Percentiles rank a stretch among this genome's conserved stretches.
Conservation (phyloP, 2,329 filamentous ascomycete genomes). For the Xylariaceae sp. region DNA sequence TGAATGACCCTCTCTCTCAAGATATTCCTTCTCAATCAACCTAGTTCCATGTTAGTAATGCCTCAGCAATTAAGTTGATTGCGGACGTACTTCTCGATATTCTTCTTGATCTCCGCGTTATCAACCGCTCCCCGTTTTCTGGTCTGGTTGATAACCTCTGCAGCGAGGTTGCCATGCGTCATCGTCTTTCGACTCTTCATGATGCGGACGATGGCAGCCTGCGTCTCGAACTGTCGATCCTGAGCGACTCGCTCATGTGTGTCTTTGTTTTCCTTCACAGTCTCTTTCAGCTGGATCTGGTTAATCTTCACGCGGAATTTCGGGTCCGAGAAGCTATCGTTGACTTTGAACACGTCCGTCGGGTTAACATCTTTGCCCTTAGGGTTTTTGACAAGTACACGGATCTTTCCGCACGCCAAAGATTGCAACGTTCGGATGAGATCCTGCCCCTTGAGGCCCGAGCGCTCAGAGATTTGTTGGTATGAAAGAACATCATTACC, state of each 20-base stretch:
- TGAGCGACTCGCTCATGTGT: conserved; percentile 86
- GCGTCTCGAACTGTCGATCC: conserved; percentile 92
- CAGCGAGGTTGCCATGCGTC: conserved; percentile 79
- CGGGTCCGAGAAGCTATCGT: conserved; percentile 69
- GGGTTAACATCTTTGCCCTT: conserved; percentile 74
- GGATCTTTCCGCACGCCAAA: conserved; percentile 83
- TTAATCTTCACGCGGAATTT: conserved; percentile 97
- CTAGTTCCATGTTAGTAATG: conserved; percentile 41
- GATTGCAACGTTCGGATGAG: conserved; percentile 90
- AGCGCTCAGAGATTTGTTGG: conserved; percentile 68
- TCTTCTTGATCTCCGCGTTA: conserved; percentile 85
- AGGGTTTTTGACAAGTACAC: conserved; percentile 80
- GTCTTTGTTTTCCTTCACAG: conserved; percentile 87
- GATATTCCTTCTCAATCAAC: conserved; percentile 89
- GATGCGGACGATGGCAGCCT: conserved; percentile 93
- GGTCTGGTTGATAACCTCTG: conserved; percentile 89
- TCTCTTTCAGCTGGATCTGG: conserved; percentile 96
- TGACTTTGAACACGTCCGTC: conserved; percentile 82
- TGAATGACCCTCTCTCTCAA: conserved; percentile 70
- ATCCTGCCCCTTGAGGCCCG: conserved; percentile 71
- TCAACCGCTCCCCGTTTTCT: conserved; percentile 82
- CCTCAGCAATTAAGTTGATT: not conserved
- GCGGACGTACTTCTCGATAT: conserved; percentile 79
- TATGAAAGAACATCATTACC: conserved; percentile 64
- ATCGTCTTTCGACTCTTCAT: conserved; percentile 94